Base-by-base conservation (phyloP, 2,329 filamentous ascomycete species). In the Aspergillus viridinutans region DNA sequence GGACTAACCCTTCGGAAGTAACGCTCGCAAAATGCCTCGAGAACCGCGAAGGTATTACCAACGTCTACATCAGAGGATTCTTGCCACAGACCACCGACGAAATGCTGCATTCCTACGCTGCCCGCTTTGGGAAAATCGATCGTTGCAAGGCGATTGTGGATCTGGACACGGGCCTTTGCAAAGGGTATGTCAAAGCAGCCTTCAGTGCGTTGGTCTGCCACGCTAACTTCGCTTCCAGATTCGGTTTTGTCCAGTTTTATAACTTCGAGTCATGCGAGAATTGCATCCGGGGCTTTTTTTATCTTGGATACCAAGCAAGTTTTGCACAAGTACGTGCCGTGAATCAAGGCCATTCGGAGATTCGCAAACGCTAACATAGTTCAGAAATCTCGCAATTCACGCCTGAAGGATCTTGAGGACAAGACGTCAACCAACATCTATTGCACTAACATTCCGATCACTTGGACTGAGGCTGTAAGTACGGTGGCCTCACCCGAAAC, bases 61-160 rank as follows among this genome's bases (percentile, higher is more conserved):
- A 99, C 69, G 93, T 99, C 63, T 99, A 99, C 80, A 97, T 99
- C 62, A 90, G 94, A 59, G 95, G 95, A 20, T 87, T 99, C 61
- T 90, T 96, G 62, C 93, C 94, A 0, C 93, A 95, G 67, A 99
- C 93, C 0, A 94, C 95, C 50, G 94, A 99, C 69, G 90, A 95
- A 51, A 88, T 95, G 71, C 80, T 99, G 20, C 84, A 89, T 66
- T 81, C 82, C 47, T 97, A 94, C 77, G 89, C 93, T 47, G 82
- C 85, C 65, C 90, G 93, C 52, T 99, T 97, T 70, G 95, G 94
- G 45, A 87, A 89, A 59, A 94, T 99, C 57, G 91, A 96, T 77
- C 96, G 92, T 63, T 97, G 92, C 69, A 99, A 99, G 81, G 94
- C 95, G 14, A 99, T 99, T 77, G 96, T 99, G 69, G 95, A 99